phyloP scores from a whole-genome alignment of 1,139 yeast genomes.

The Diutina sp. region DNA sequence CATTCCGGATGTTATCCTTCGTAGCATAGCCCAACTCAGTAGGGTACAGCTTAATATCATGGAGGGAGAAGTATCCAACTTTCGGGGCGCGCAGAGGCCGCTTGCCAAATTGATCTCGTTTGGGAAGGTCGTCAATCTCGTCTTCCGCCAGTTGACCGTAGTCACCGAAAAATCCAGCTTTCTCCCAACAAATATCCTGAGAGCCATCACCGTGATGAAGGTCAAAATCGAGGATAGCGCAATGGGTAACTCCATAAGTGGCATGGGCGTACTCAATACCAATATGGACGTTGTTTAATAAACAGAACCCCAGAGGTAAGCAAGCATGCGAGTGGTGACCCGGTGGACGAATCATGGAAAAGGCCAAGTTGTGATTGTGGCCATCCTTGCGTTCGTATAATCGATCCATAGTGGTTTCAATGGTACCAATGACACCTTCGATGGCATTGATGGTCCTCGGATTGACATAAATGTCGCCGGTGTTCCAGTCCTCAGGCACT shows the following conservation, averaged over 20 bases:
- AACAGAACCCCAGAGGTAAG: constrained; percentile 79
- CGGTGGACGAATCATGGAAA: constrained; percentile 69
- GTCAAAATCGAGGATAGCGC: constrained; percentile 74
- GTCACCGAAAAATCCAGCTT: constrained; percentile 50
- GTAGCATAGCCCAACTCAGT: constrained; percentile 73
- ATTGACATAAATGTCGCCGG: constrained; percentile 70
- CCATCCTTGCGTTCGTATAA: constrained; percentile 13
- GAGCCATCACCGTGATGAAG: constrained; percentile 91
- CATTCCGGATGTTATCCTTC: constrained; percentile 58
- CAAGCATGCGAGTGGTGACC: constrained; percentile 88
- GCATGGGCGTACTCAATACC: constrained; percentile 71
- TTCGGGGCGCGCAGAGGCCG: constrained; percentile 42
- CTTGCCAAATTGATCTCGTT: constrained; percentile 42
- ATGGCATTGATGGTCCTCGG: constrained; percentile 60
- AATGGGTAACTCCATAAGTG: constrained; percentile 58
- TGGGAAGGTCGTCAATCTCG: constrained; percentile 20
- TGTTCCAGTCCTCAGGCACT: constrained; percentile 74
- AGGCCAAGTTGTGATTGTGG: constrained; percentile 40
- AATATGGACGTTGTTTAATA: constrained; percentile 71
- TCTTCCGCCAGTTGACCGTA: constrained; percentile 19
- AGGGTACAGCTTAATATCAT: constrained; percentile 80
- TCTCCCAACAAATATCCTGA: constrained; percentile 78
- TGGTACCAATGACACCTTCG: constrained; percentile 70
- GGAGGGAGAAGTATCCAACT: constrained; percentile 76
- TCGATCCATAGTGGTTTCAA: constrained; percentile 61